Percentiles rank a stretch among this genome's conserved stretches.
phyloP scores from a whole-genome alignment of 345 rosid genomes.

The Crucihimalaya himalaica region DNA sequence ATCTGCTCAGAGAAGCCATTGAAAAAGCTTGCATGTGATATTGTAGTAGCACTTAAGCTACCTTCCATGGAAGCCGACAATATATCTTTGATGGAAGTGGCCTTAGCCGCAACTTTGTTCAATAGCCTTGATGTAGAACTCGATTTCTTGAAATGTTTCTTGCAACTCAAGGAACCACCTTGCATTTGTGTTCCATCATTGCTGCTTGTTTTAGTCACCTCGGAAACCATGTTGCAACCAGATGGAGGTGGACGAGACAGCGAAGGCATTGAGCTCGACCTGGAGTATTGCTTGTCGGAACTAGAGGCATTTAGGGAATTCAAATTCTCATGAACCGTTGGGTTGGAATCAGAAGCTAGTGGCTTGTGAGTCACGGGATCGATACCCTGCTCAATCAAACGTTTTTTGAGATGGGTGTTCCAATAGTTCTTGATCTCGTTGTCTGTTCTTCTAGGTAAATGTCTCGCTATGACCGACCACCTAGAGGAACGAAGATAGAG shows the following conservation, averaged over 20 bases:
- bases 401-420: slow-evolving; percentile 72
- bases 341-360: slow-evolving; percentile 25
- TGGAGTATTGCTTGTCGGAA: slow-evolving; percentile 25
- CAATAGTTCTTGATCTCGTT: slow-evolving; percentile 74
- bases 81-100: slow-evolving; percentile 32
- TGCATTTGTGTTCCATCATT: slow-evolving; percentile 2
- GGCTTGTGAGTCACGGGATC: slow-evolving; percentile 80
- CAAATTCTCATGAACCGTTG: slow-evolving; percentile 13
- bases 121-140: slow-evolving; percentile 40
- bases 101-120: slow-evolving; percentile 41
- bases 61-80: slow-evolving; percentile 39
- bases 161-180: slow-evolving; percentile 23
- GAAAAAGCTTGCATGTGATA: slow-evolving; percentile 20
- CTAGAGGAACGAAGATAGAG: slow-evolving; percentile 31
- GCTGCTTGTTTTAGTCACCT: slow-evolving; percentile 14
- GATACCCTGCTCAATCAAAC: slow-evolving; percentile 69
- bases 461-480: slow-evolving; percentile 76
- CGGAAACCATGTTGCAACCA: slow-evolving; percentile 10
- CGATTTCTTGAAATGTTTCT: slow-evolving; percentile 26
- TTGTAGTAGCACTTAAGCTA: slow-evolving; percentile 27
- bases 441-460: slow-evolving; percentile 65
- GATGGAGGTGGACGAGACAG: slow-evolving; percentile 16
- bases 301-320: slow-evolving; percentile 9
- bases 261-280: slow-evolving; percentile 37
- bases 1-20: slow-evolving; percentile 33